Evolutionary conservation across 192 early-diverging fungal genomes (phyloP).

Genomic region (Entomortierella chlamydospora): DNA sequence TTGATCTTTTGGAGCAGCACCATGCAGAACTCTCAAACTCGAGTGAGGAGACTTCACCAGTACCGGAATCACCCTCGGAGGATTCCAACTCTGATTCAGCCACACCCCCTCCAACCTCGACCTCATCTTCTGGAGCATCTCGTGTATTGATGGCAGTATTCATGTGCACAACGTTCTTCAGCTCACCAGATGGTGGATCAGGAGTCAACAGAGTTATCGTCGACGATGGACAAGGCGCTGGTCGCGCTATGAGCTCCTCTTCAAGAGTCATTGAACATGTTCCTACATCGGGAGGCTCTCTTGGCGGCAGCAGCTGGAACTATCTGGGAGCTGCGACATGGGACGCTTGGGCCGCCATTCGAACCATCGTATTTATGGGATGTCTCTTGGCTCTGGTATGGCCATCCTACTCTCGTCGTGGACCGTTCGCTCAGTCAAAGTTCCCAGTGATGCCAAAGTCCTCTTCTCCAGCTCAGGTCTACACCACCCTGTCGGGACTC

Average conservation of each 20-base stretch:
- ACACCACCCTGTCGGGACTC: constrained; percentile 38
- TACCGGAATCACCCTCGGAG: constrained; percentile 25
- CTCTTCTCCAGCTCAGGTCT: constrained; percentile 29
- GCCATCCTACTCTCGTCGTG: constrained; percentile 45
- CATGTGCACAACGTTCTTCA: constrained; percentile 68
- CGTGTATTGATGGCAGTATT: constrained; percentile 71
- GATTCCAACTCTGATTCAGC: constrained; percentile 31
- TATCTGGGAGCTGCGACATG: constrained; percentile 24
- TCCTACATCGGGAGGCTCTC: neutral
- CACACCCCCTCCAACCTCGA: constrained; percentile 53
- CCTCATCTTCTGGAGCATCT: constrained; percentile 40
- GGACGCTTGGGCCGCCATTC: constrained; percentile 48
- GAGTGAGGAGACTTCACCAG: constrained; percentile 16
- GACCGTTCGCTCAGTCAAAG: constrained; percentile 39
- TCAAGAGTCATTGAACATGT: constrained; percentile 15
- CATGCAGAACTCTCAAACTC: constrained; percentile 15
- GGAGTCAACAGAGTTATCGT: constrained; percentile 32
- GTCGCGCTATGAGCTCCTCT: constrained; percentile 40
- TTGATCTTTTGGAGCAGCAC: constrained; percentile 51
- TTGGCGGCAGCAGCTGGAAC: constrained; percentile 1
- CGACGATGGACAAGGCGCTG: constrained; percentile 47
- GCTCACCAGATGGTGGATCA: constrained; percentile 44
- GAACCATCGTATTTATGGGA: constrained; percentile 42
- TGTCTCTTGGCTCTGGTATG: constrained; percentile 46
- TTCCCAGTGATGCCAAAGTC: constrained; percentile 48